Evolutionary conservation across 208 protist genomes (phyloP), one percentile per base, ranked within the genome.

Genomic region (Plasmodiophora brassicae): DNA sequence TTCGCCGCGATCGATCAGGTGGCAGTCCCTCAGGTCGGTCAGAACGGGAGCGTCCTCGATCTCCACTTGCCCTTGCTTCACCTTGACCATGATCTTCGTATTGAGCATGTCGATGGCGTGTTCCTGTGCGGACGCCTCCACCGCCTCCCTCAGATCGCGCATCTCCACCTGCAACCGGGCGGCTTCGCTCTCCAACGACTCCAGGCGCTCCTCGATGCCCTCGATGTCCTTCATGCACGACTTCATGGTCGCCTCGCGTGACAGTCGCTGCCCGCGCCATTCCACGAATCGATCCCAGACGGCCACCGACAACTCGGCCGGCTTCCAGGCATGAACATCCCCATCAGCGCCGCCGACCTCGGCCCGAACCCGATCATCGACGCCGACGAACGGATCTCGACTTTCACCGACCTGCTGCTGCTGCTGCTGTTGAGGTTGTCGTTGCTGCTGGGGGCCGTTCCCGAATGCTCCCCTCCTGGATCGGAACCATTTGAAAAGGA

Each of bases 211-310:
- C n/a, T 78, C 65, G 32, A 78, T 78, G 10, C 5, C 65, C 65
- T 78, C 65, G 5, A 78, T 32, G 65, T 78, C 65, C n/a, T 78
- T 5, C 5, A 78, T 32, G 5, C 32, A 38, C n/a, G 14, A n/a
- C n/a, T 32, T 78, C 65, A 78, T 78, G 14, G 65, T 32, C n/a
- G 32, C 32, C n/a, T 78, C 65, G 32, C 41, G 65, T 32, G 65
- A 5, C 14, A 78, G n/a, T 14, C 65, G 65, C 65, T 36, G n/a
- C n/a, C 10, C 14, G 32, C 65, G 65, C n/a, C n/a, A 5, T 32
- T 78, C 65, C n/a, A 78, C 65, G n/a, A 78, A 78, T 38, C 65
- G 65, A 78, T 78, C 65, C 65, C 65, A 78, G 14, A 78, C 65
- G 5, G 65, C 65, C n/a, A 78, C 65, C 5, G 65, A 78, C n/a